phyloP scores from a whole-genome alignment of 164 flowering plant genomes.

The Taxillus chinensis region DNA sequence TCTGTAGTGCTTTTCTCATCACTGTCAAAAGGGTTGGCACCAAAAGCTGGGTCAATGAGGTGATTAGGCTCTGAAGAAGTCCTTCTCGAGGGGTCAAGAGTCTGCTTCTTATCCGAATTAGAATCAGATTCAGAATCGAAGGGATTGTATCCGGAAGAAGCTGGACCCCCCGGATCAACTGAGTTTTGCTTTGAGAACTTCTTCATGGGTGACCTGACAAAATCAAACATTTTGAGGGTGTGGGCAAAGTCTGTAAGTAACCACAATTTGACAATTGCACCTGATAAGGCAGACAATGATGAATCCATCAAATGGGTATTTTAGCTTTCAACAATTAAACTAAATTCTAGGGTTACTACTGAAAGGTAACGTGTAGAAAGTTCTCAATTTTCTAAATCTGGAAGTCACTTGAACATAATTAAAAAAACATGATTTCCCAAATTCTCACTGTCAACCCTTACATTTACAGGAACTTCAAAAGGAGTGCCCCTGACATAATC shows the following conservation, averaged over 20 bases:
- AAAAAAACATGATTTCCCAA: too few relatives aligned
- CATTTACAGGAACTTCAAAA: too few relatives aligned
- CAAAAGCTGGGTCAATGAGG: constrained; percentile 12
- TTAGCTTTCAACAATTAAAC: not conserved
- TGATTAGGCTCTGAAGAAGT: constrained; percentile 38
- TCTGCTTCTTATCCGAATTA: constrained; percentile 15
- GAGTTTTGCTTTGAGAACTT: constrained; percentile 15
- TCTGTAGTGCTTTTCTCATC: constrained; percentile 8
- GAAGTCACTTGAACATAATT: too few relatives aligned
- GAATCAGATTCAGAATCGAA: constrained; percentile 31
- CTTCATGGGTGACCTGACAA: constrained; percentile 24
- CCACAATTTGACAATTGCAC: not conserved
- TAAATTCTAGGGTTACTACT: not conserved
- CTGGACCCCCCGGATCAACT: constrained; percentile 9
- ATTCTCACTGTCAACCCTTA: too few relatives aligned
- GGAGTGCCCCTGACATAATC: too few relatives aligned
- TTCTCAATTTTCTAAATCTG: too few relatives aligned
- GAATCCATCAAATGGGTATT: not conserved
- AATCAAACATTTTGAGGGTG: constrained; percentile 36
- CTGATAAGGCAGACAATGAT: constrained; percentile 5
- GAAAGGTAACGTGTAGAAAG: too few relatives aligned
- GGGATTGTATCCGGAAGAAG: constrained; percentile 8
- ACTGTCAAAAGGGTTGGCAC: constrained; percentile 7
- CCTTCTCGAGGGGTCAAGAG: constrained; percentile 22
- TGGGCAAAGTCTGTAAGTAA: not conserved